Base-by-base conservation (phyloP, 768 basidiomycete genomes). In the Serendipita sp. region DNA sequence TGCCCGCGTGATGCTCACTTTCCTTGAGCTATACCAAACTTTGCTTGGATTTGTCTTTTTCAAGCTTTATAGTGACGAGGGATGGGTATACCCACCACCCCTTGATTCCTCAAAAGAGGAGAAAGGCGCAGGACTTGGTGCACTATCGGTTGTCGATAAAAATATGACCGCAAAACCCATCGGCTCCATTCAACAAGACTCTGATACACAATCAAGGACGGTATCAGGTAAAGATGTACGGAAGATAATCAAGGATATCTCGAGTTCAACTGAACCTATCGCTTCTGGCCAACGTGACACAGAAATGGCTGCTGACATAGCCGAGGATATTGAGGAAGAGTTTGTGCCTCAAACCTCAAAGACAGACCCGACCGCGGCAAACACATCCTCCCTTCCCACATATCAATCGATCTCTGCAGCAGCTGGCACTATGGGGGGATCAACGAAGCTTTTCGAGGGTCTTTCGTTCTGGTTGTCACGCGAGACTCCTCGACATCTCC, bases 21-120 rank as follows among this genome's bases (percentile, higher is more conserved):
- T 99, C 78, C 76, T 99, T 70, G 96, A 99, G 73, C 82, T 99
- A 8, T 98, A 99, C 74, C 93, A 98, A 75, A 98, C 95, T 1
- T 76, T 97, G 6, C 83, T 98, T 33, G 91, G 91, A 3, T 99
- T 99, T 71, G 87, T 92, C 23, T 84, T 96, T 72, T 99, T 92
- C 82, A 96, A 95, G 76, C 83, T 99, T n/a, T 99, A 92, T 76
- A 86, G 88, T n/a, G 93, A 97, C 71, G 81, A 81, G 43, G 89
- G 89, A 67, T 79, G 98, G 55, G 83, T 91, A 31, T 99, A 99
- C 71, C 96, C 96, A n/a, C 95, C 96, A 0, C 88, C 91, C 11
- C 72, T 96, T 66, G 93, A 99, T 71, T 69, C 74, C 36, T 80
- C 79, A 67, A 89, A 89, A 70, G 90, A 95, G 69, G 94, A 94